Evolutionary conservation across 768 basidiomycete species (phyloP), one percentile per base, ranked within the genome.

Genomic region (Collybia sordida): DNA sequence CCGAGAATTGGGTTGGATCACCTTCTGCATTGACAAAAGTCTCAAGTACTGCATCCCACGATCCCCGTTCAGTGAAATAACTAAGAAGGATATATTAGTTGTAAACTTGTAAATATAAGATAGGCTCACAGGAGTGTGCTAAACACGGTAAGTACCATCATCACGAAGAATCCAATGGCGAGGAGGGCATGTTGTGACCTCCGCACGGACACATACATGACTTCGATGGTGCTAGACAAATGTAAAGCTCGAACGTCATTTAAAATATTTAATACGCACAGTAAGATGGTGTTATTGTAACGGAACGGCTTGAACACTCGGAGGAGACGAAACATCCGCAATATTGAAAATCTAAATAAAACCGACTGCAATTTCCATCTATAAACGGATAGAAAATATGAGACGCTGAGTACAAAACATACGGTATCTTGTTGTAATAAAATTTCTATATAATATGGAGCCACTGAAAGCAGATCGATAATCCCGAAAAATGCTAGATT

Each of bases 231-330:
- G 40, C 89, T 90, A 48, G 17, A 40, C 11, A 39, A 38, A 18
- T 21, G 49, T 58, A 51, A 36, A 48, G 31, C 36, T 12, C 8
- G 11, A 25, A 12, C 45, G 21, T 50, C 5, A 21, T 15, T 18
- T 42, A 17, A 31, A 22, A 12, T 5, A 17, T 37, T 3, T 19
- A 25, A 6, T 41, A 75, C 89, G 49, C 65, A 91, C 84, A 92
- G 68, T n/a, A 93, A 76, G 49, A 92, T 84, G 14, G 86, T 89
- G 57, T 85, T 84, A 54, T 85, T 90, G 59, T 92, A 85, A 49
- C 85, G 81, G 77, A 96, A 96, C 0, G 93, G 91, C 41, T 90
- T 74, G 69, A 96, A 97, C 6, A 95, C 92, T 18, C 93, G 83
- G 21, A 95, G 67, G 2, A 96, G 78, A 25, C 93, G 85, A 66